Conservation (phyloP, 106 monocot genomes). For the Triglochin maritima region DNA sequence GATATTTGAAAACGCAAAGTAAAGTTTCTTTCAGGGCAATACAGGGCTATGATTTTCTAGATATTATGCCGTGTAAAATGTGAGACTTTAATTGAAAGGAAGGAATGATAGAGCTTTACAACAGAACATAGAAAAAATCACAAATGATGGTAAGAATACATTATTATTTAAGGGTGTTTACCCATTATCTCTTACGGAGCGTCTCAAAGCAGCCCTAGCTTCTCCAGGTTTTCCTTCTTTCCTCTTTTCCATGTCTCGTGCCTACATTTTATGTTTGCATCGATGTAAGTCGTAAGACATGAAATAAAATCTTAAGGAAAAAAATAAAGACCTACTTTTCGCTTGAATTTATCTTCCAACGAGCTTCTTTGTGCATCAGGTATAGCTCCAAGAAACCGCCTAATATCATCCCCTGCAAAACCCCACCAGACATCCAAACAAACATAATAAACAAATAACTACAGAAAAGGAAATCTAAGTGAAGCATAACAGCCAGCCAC, state of each 20-base stretch:
- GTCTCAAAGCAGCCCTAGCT: slow-evolving; percentile 77
- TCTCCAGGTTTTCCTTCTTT: slow-evolving; percentile 98
- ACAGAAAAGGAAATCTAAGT: not conserved
- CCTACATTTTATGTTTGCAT: slow-evolving; percentile 24
- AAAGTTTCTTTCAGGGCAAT: too few relatives aligned
- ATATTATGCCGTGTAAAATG: too few relatives aligned
- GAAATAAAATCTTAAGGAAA: not conserved
- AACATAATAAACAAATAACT: not conserved
- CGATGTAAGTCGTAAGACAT: not conserved
- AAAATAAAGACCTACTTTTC: slow-evolving; percentile 57
- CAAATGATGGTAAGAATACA: not conserved
- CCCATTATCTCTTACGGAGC: slow-evolving; percentile 97
- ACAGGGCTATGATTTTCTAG: too few relatives aligned
- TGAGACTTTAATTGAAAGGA: too few relatives aligned
- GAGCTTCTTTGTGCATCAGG: slow-evolving; percentile 96
- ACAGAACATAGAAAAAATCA: not conserved
- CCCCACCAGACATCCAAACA: not conserved
- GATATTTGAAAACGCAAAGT: too few relatives aligned
- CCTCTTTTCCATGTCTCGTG: slow-evolving; percentile 94
- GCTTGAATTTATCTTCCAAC: slow-evolving; percentile 98
- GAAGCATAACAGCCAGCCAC: too few relatives aligned
- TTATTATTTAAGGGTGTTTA: slow-evolving; percentile 11
- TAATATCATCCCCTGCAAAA: slow-evolving; percentile 72
- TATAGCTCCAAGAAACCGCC: slow-evolving; percentile 94
- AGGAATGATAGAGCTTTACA: not conserved